Evolutionary conservation across 1,284 basidiomycete species (phyloP), one percentile per base, ranked within the genome.

Genomic region (Cystobasidium slooffiae): DNA sequence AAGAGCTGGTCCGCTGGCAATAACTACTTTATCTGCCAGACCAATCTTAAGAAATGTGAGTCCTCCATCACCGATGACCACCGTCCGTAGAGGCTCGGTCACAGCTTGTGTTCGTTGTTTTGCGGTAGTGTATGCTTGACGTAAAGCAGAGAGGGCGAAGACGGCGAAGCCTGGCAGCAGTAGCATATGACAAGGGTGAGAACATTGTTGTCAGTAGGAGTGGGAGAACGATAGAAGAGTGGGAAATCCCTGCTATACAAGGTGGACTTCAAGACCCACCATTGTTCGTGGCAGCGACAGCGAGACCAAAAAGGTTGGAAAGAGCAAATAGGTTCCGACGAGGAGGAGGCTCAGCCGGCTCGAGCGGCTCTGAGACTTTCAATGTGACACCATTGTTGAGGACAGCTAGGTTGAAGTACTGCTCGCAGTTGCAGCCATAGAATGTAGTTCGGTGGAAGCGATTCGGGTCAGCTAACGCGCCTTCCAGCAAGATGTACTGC

Each of bases 31-130:
- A 31, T 79, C 78, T 16, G 68, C 73, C 43, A 63, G 53, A 1
- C 76, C 78, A 39, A 78, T 76, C 9, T 72, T 75, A n/a, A 79
- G 43, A 37, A 76, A 75, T 66, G 78, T 76, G 41, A 78, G 67
- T 2, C 73, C 72, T 9, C 49, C 64, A 2, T 52, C 41, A 18
- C 63, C 1, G 0, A 77, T 76, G 1, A 63, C 20, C 6, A 79
- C 55, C 0, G 37, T 7, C n/a, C 66, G 56, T 2, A 39, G 18
- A 0, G 76, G 72, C 2, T 52, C 1, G 8, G 70, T 20, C 9
- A 46, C 0, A 0, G 78, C 75, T 18, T 72, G 65, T 39, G 75
- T 72, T 56, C 78, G 77, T n/a, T 75, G 74, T 1, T 37, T 18
- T 6, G 78, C 74, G 0, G 46, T 22, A 10, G 37, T n/a, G 61